Evolutionary conservation across 192 early-diverging fungal genomes (phyloP).

Genomic region (Phlyctochytrium planicorne): DNA sequence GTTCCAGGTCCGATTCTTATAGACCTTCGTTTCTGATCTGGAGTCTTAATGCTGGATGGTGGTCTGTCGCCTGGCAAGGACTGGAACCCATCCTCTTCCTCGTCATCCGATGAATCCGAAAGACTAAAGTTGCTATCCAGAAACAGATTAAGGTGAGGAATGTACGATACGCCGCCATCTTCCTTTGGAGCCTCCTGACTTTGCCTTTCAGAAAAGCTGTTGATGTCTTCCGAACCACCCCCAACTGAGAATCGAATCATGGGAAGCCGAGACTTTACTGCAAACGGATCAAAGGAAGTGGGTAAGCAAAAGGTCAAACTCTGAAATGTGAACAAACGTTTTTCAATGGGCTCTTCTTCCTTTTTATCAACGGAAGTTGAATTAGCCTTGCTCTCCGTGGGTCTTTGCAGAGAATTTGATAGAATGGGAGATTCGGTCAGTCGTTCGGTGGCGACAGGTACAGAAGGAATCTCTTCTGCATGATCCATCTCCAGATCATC

Average conservation of each 20-base stretch:
- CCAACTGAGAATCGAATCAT: not conserved
- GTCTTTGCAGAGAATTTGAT: not conserved
- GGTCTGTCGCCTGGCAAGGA: not conserved
- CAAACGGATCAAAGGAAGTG: not conserved
- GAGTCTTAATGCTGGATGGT: not conserved
- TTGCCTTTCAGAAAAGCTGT: not conserved
- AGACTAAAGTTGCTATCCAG: not conserved
- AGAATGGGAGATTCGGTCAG: not conserved
- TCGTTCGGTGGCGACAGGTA: not conserved
- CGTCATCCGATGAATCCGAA: not conserved
- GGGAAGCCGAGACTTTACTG: not conserved
- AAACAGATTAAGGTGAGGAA: not conserved
- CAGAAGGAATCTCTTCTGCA: not conserved
- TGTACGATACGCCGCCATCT: not conserved
- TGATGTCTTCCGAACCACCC: not conserved
- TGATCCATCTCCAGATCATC: slow-evolving; percentile 1
- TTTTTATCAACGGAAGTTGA: not conserved
- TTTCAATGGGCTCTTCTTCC: not conserved
- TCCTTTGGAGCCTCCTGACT: not conserved
- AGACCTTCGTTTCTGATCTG: not conserved
- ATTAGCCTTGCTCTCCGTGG: not conserved
- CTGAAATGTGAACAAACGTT: not conserved
- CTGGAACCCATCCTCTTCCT: not conserved
- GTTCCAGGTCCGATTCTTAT: not conserved
- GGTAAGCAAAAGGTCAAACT: not conserved